Percentiles rank a stretch among this genome's conserved stretches.
phyloP scores from a whole-genome alignment of 2,329 filamentous ascomycete species.

The Penicillium rolfsii region DNA sequence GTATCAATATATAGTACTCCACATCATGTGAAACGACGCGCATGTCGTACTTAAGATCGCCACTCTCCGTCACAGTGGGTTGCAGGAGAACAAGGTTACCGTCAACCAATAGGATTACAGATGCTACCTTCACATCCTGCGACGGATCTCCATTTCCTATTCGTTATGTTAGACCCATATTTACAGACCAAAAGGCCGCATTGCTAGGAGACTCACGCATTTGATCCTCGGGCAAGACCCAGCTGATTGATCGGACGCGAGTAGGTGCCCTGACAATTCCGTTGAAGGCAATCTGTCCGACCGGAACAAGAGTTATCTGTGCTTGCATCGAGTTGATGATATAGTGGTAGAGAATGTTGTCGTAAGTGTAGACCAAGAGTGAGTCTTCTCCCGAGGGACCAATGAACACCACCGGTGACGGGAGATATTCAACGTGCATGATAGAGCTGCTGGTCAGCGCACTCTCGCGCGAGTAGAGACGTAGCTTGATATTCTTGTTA shows the following conservation, averaged over 20 bases:
- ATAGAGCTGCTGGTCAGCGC: slow-evolving; percentile 72
- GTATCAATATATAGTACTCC: slow-evolving; percentile 91
- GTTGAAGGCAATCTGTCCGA: slow-evolving; percentile 97
- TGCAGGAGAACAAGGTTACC: slow-evolving; percentile 92
- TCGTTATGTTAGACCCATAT: slow-evolving; percentile 16
- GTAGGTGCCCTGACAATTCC: slow-evolving; percentile 94
- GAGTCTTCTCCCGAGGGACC: slow-evolving; percentile 92
- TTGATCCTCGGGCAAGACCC: slow-evolving; percentile 91
- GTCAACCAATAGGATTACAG: slow-evolving; percentile 94
- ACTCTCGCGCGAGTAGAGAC: slow-evolving; percentile 89
- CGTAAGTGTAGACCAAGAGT: slow-evolving; percentile 92
- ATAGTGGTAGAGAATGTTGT: slow-evolving; percentile 94
- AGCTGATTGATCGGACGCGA: slow-evolving; percentile 88
- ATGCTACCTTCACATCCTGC: slow-evolving; percentile 90
- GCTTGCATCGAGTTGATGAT: slow-evolving; percentile 74
- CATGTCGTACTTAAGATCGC: slow-evolving; percentile 97
- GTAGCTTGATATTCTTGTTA: slow-evolving; percentile 56
- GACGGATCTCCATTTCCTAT: slow-evolving; percentile 84
- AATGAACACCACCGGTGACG: slow-evolving; percentile 85
- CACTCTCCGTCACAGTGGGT: slow-evolving; percentile 78
- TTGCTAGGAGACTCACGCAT: slow-evolving; percentile 55
- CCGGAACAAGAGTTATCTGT: slow-evolving; percentile 80
- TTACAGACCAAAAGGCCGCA: neutral
- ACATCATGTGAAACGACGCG: slow-evolving; percentile 93
- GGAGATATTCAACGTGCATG: slow-evolving; percentile 75